Evolutionary conservation across 768 basidiomycete genomes (phyloP), one percentile per base, ranked within the genome.

Genomic region (Boletus reticulatus): DNA sequence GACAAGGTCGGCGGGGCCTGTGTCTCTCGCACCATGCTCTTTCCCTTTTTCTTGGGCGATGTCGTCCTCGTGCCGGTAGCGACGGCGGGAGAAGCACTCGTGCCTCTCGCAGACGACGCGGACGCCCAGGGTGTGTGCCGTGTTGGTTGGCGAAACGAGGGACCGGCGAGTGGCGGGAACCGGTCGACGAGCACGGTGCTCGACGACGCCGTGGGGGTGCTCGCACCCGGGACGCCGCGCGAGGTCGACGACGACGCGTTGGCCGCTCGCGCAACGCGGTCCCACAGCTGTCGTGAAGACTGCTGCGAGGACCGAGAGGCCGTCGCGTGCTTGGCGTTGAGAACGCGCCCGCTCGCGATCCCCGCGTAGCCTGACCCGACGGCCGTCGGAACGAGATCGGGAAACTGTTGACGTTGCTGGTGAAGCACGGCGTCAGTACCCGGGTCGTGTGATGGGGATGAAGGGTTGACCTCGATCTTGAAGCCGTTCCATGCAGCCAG

Each of bases 181-280:
- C 64, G 65, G 22, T 61, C 59, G 6, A 24, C 43, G 3, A 36
- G 57, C 5, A 48, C 53, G 20, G 68, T 49, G 10, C 44, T 59
- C 20, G 78, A 73, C 10, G 78, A 73, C 3, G 68, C 42, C 8
- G 67, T 32, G 1, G 62, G 32, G 10, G 59, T 43, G 36, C 50
- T 46, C 5, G 62, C 58, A 43, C 53, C 62, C 1, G 61, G 56
- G 29, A 63, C 58, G 11, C 1, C 10, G 8, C 70, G 61, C 43
- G 77, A 73, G 2, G 75, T 69, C 16, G 77, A 72, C 3, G 77
- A 74, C 6, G 78, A 73, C 4, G 76, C 74, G 0, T 74, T 67
- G 0, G 93, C 94, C 0, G 92, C 94, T 57, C 82, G 83, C 8
- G 92, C 94, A 24, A 96, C 93, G 16, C 94, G 85, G 59, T 94